A percentile compares a stretch with the other conserved stretches of the same genome.
phyloP scores from a whole-genome alignment of 495 filamentous ascomycete species.

The Cetradonia linearis region DNA sequence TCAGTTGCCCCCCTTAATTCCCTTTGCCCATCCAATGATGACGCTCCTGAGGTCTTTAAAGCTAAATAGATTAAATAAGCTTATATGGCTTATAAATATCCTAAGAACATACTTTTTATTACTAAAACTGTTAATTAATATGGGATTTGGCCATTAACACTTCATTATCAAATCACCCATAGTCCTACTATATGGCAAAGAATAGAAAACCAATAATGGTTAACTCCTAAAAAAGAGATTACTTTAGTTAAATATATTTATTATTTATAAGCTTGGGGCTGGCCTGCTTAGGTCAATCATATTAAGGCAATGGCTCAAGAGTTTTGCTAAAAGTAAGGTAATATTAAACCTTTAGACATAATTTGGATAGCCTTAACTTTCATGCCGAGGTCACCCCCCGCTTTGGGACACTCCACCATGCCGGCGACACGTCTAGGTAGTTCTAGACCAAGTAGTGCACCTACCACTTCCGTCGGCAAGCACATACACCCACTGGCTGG shows the following conservation, averaged over 20 bases:
- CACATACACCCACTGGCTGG: background rate
- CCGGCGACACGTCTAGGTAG: background rate
- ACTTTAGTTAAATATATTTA: too few species aligned
- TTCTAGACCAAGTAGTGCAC: background rate
- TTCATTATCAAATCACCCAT: background rate
- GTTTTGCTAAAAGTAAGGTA: too few species aligned
- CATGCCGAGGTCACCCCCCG: background rate
- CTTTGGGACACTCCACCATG: background rate
- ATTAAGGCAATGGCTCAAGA: too few species aligned
- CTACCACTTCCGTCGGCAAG: background rate
- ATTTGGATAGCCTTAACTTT: too few species aligned
- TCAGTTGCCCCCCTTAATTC: too few species aligned
- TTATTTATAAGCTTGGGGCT: too few species aligned
- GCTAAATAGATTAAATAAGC: background rate
- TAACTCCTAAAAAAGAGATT: conserved; percentile 1
- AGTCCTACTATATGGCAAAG: background rate
- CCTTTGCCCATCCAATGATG: background rate
- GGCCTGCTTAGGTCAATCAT: too few species aligned
- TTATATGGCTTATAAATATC: background rate
- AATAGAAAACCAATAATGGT: background rate
- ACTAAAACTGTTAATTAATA: background rate
- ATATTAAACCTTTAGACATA: too few species aligned
- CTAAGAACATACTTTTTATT: background rate
- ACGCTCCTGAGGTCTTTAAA: background rate
- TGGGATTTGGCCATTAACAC: background rate